phyloP scores from a whole-genome alignment of 352 stramenopile genomes.

The Globisporangium okanoganense region DNA sequence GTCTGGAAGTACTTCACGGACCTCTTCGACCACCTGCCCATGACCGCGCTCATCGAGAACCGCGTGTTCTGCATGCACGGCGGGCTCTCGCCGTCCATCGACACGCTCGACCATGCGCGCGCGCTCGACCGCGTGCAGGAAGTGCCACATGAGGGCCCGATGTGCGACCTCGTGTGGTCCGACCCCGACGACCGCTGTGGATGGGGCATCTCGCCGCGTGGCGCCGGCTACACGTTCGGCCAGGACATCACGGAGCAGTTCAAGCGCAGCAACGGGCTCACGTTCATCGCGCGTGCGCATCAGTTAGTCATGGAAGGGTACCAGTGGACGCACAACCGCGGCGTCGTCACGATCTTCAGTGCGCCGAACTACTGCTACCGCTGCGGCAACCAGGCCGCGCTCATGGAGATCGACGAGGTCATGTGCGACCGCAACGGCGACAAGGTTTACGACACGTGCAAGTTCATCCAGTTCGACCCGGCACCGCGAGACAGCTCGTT shows the following conservation, averaged over 20 bases:
- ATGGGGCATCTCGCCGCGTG: slow-evolving; percentile 85
- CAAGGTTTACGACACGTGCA: slow-evolving; percentile 91
- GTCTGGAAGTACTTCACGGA: slow-evolving; percentile 91
- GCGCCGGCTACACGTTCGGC: slow-evolving; percentile 85
- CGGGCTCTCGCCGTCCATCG: slow-evolving; percentile 83
- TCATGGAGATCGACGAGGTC: slow-evolving; percentile 94
- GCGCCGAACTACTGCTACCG: slow-evolving; percentile 95
- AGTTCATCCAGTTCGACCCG: slow-evolving; percentile 91
- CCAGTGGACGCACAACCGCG: slow-evolving; percentile 91
- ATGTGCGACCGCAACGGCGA: slow-evolving; percentile 84
- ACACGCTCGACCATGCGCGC: slow-evolving; percentile 84
- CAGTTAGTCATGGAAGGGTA: slow-evolving; percentile 95
- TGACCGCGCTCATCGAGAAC: slow-evolving; percentile 88
- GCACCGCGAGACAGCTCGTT: slow-evolving; percentile 89
- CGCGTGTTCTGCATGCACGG: slow-evolving; percentile 90
- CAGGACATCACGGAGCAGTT: slow-evolving; percentile 89
- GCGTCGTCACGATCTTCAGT: slow-evolving; percentile 91
- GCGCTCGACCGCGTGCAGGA: slow-evolving; percentile 84
- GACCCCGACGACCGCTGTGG: slow-evolving; percentile 85
- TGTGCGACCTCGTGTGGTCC: slow-evolving; percentile 89
- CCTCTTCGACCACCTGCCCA: slow-evolving; percentile 85
- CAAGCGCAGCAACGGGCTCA: slow-evolving; percentile 86
- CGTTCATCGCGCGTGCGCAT: slow-evolving; percentile 83
- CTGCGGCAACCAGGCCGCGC: slow-evolving; percentile 94
- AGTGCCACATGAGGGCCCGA: slow-evolving; percentile 83